These are phyloP conservation scores for Stagonosporopsis chrysanthemi DNA, from an alignment of 2,329 filamentous ascomycete species.

Conservation along the genomic window DNA sequence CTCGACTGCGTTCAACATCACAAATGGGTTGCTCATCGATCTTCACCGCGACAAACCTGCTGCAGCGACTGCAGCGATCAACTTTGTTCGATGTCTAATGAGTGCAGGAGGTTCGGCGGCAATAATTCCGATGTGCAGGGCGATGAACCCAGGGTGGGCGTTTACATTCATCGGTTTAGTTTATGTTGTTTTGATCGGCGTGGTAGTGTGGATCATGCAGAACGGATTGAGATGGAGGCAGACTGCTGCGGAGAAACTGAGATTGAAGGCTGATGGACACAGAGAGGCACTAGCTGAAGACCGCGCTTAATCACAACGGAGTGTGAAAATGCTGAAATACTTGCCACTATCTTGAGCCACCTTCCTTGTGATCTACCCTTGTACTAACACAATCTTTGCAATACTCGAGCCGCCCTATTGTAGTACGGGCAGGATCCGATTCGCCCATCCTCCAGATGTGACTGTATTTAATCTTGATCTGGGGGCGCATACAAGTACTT, in stretches of 20 bases:
- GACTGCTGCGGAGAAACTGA: conserved; percentile 28
- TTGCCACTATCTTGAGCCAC: background rate
- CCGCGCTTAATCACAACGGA: background rate
- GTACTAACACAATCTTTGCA: background rate
- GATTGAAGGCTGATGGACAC: conserved; percentile 12
- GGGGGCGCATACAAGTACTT: background rate
- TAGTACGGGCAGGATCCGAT: background rate
- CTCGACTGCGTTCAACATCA: conserved; percentile 59
- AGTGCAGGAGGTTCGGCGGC: conserved; percentile 48
- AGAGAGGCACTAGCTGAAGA: conserved; percentile 5
- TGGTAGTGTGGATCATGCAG: conserved; percentile 43
- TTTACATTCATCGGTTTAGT: conserved; percentile 53
- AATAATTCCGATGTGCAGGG: conserved; percentile 52
- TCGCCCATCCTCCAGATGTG: background rate
- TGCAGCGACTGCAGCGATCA: conserved; percentile 51
- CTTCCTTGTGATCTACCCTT: background rate
- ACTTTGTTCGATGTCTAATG: conserved; percentile 49
- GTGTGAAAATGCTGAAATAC: background rate
- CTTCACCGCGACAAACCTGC: conserved; percentile 51
- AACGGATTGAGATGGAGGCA: conserved; percentile 43
- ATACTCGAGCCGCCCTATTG: background rate
- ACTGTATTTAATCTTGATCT: background rate
- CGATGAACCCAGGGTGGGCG: conserved; percentile 55
- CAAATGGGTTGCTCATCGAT: conserved; percentile 57
- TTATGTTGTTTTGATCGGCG: conserved; percentile 34